Conservation (phyloP, 1,139 yeast genomes). For the Blastobotrys ciferrii region DNA sequence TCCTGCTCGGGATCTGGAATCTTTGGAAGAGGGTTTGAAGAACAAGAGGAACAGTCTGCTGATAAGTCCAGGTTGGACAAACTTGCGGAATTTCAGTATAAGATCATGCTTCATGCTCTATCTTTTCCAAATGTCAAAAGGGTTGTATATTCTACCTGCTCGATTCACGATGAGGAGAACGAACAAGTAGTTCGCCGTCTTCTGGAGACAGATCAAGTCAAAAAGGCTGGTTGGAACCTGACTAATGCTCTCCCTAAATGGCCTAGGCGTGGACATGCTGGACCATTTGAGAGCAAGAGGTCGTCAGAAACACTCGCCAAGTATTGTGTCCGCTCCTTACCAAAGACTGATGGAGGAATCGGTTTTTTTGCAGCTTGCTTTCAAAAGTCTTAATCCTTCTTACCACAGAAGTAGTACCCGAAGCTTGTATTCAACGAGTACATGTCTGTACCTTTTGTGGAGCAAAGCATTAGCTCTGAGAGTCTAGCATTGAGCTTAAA, state of each 20-base stretch:
- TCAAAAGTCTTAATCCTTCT: conserved; percentile 38
- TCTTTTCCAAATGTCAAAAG: conserved; percentile 70
- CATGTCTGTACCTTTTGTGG: too few relatives aligned
- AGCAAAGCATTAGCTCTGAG: too few relatives aligned
- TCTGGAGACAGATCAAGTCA: conserved; percentile 50
- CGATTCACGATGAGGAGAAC: conserved; percentile 89
- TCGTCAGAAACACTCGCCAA: conserved; percentile 62
- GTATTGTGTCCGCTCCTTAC: conserved; percentile 81
- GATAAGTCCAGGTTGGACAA: conserved; percentile 60
- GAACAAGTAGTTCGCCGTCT: conserved; percentile 85
- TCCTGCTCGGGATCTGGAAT: conserved; percentile 98
- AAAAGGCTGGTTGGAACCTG: conserved; percentile 70
- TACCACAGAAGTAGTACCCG: too few relatives aligned
- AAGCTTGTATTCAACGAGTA: too few relatives aligned
- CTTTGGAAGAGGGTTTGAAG: conserved; percentile 76
- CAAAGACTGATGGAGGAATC: conserved; percentile 91
- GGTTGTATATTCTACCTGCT: conserved; percentile 94
- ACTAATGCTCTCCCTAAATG: conserved; percentile 72
- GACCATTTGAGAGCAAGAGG: conserved; percentile 58
- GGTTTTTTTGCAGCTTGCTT: conserved; percentile 94
- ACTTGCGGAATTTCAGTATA: conserved; percentile 80
- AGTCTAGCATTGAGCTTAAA: too few relatives aligned
- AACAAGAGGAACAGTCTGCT: conserved; percentile 37
- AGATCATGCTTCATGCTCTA: conserved; percentile 85
- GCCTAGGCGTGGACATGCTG: conserved; percentile 77